These are phyloP conservation scores for Tetrahymena malaccensis DNA, from an alignment of 73 alveolate species.

Conservation along the genomic window DNA sequence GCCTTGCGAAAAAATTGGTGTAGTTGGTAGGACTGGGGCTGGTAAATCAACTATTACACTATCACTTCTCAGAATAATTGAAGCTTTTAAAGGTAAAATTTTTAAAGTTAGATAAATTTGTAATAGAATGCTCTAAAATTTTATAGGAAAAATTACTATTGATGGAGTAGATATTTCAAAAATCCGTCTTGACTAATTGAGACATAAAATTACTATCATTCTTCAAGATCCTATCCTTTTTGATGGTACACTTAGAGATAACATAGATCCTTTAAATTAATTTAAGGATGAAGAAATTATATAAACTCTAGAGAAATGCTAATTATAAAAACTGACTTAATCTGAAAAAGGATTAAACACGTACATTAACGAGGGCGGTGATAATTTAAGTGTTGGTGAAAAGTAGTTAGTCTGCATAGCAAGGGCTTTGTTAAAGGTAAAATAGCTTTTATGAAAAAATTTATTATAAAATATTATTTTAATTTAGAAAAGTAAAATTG, in stretches of 20 bases:
- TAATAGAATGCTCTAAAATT: no score
- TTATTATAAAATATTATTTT: background rate
- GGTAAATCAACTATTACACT: slow-evolving; percentile 89
- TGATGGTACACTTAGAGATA: slow-evolving; percentile 80
- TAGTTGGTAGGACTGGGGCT: slow-evolving; percentile 94
- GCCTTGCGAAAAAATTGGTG: slow-evolving; percentile 84
- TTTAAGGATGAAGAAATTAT: slow-evolving; percentile 55
- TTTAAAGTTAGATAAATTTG: no score
- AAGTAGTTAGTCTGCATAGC: slow-evolving; percentile 86
- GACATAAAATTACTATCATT: slow-evolving; percentile 79
- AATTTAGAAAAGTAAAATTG: slow-evolving; percentile 25
- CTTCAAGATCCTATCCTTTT: slow-evolving; percentile 89
- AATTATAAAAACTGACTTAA: slow-evolving; percentile 59
- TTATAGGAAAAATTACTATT: slow-evolving; percentile 43
- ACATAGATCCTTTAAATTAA: slow-evolving; percentile 77
- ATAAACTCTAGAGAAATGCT: slow-evolving; percentile 52
- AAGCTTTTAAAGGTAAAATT: slow-evolving; percentile 63
- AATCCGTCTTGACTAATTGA: slow-evolving; percentile 55
- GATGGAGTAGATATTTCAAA: slow-evolving; percentile 76
- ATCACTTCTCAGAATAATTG: slow-evolving; percentile 74
- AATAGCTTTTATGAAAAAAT: background rate
- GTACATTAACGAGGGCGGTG: slow-evolving; percentile 76
- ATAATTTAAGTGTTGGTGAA: slow-evolving; percentile 88
- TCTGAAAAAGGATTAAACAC: slow-evolving; percentile 67
- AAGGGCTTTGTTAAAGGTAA: slow-evolving; percentile 60